These are phyloP conservation scores for Sapria himalayana DNA, from an alignment of 345 rosid genomes.

Conservation along the genomic window DNA sequence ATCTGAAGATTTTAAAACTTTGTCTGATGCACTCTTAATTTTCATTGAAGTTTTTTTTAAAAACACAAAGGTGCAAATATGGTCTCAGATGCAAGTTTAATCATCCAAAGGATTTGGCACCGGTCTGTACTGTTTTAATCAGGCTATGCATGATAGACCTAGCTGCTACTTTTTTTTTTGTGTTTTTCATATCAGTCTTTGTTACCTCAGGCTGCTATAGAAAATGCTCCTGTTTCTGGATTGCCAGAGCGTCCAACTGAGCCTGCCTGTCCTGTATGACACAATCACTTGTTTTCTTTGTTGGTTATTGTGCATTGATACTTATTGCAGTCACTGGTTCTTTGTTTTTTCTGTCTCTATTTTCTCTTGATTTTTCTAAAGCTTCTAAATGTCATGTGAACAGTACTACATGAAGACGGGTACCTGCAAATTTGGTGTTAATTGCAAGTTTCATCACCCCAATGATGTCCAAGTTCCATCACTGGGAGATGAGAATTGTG, in stretches of 20 bases:
- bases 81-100: conserved; percentile 81
- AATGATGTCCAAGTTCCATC: conserved; percentile 38
- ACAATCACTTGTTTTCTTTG: conserved; percentile 5
- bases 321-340: conserved; percentile 1
- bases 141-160: too few relatives aligned
- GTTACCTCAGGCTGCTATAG: conserved; percentile 30
- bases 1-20: conserved; percentile 7
- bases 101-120: conserved; percentile 46
- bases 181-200: conserved; percentile 8
- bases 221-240: conserved; percentile 17
- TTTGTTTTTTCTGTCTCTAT: too few relatives aligned
- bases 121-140: conserved; percentile 23
- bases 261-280: conserved; percentile 66
- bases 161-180: conserved; percentile 4
- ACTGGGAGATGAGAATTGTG: conserved; percentile 24
- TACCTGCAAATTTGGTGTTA: conserved; percentile 68
- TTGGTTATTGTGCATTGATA: neutral
- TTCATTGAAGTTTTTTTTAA: conserved; percentile 51
- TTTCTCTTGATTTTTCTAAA: conserved; percentile 10
- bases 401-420: conserved; percentile 91
- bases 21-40: conserved; percentile 7
- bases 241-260: conserved; percentile 80
- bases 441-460: conserved; percentile 92
- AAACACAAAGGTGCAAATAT: conserved; percentile 88
- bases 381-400: conserved; percentile 12